Evolutionary conservation across 192 early-diverging fungal species (phyloP).

Genomic region (Chytriomyces sp.): DNA sequence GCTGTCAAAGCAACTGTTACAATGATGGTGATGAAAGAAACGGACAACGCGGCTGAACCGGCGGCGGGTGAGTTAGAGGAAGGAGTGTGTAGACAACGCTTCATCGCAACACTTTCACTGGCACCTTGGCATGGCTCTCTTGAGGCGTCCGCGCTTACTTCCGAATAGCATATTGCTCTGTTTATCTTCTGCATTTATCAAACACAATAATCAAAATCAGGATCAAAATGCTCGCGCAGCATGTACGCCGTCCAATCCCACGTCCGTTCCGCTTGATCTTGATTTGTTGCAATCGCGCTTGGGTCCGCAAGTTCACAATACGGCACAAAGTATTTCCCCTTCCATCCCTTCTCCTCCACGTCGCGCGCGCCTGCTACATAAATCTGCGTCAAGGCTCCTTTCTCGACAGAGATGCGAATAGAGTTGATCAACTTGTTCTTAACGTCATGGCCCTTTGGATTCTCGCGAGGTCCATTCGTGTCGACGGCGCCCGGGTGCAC

Average conservation of each 20-base stretch:
- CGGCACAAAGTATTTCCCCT: slow-evolving; percentile 47
- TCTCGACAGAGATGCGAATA: slow-evolving; percentile 33
- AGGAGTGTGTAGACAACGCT: no score
- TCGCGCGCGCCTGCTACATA: slow-evolving; percentile 34
- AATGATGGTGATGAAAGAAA: no score
- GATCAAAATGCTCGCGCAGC: not conserved
- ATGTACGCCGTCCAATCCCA: slow-evolving; percentile 36
- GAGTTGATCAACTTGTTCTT: not conserved
- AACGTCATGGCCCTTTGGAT: not conserved
- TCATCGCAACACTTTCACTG: no score
- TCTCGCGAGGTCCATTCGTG: slow-evolving; percentile 28
- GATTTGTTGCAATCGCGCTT: not conserved
- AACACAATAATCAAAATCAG: not conserved
- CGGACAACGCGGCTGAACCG: no score
- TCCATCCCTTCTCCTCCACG: slow-evolving; percentile 23
- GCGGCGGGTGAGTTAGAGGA: no score
- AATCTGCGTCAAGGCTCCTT: slow-evolving; percentile 40
- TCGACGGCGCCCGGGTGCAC: slow-evolving; percentile 51
- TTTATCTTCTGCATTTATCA: not conserved
- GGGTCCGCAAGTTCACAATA: slow-evolving; percentile 19
- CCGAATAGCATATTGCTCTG: not conserved
- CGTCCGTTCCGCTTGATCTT: slow-evolving; percentile 16
- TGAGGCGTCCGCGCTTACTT: no score
- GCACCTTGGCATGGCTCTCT: no score
- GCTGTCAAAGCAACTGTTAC: no score